Conservation (phyloP, 768 basidiomycete genomes). For the Coprinopsis strossmayeri region DNA sequence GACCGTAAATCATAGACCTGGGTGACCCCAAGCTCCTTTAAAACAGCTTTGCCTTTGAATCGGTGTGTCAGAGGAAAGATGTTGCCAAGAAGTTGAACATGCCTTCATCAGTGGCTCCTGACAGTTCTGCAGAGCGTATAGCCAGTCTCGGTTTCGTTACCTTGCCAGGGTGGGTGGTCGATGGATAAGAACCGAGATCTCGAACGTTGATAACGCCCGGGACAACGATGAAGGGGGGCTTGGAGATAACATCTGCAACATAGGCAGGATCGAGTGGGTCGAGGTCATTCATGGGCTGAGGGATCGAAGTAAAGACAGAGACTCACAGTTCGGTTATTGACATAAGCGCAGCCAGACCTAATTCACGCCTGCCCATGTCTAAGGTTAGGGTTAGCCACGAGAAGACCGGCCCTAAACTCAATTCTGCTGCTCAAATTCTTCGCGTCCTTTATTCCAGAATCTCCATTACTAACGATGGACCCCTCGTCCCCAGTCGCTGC, state of each 20-base stretch:
- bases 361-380: too few relatives aligned
- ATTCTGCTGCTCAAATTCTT: constrained; percentile 19
- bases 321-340: constrained; percentile 5
- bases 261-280: constrained; percentile 62
- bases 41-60: constrained; percentile 44
- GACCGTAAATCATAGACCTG: constrained; percentile 76
- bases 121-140: constrained; percentile 69
- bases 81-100: constrained; percentile 2
- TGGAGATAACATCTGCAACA: constrained; percentile 58
- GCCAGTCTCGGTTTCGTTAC: constrained; percentile 52
- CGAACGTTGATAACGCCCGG: constrained; percentile 73
- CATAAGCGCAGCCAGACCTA: constrained; percentile 18
- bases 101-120: constrained; percentile 67
- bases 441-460: constrained; percentile 20
- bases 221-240: constrained; percentile 63
- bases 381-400: too few relatives aligned
- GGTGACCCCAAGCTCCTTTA: constrained; percentile 56
- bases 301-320: neutral
- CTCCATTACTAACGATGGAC: constrained; percentile 36
- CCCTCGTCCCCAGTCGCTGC: constrained; percentile 52
- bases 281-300: constrained; percentile 38
- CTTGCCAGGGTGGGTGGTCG: constrained; percentile 36
- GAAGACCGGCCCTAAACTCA: constrained; percentile 31
- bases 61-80: constrained; percentile 2
- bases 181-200: constrained; percentile 61